phyloP scores from a whole-genome alignment of 2,329 filamentous ascomycete species.

The Arthrinium puccinioides region DNA sequence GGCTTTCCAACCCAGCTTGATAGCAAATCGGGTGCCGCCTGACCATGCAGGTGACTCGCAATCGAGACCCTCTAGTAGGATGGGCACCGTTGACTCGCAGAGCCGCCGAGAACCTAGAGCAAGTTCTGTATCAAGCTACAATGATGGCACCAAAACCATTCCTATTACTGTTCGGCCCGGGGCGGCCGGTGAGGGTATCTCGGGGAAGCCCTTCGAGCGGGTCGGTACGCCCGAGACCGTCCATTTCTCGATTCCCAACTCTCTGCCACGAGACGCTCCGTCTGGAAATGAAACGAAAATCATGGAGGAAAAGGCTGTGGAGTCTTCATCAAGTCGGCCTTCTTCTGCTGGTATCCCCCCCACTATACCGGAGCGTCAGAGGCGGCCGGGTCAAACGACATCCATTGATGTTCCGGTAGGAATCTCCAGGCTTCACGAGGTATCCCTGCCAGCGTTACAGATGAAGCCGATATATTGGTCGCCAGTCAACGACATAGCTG shows the following conservation, averaged over 20 bases:
- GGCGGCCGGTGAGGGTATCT: constrained; percentile 40
- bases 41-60: constrained; percentile 4
- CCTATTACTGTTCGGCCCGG: constrained; percentile 16
- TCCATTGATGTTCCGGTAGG: constrained; percentile 69
- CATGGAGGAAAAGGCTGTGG: constrained; percentile 14
- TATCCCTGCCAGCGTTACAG: constrained; percentile 70
- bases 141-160: constrained; percentile 10
- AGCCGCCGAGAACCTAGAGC: constrained; percentile 9
- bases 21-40: constrained; percentile 3
- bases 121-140: constrained; percentile 10
- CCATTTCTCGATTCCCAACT: constrained; percentile 16
- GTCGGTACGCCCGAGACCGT: constrained; percentile 29
- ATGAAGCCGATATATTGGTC: constrained; percentile 99
- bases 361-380: constrained; percentile 13
- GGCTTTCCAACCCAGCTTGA: background rate
- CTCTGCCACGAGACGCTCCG: constrained; percentile 16
- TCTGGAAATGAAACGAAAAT: constrained; percentile 8
- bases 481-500: constrained; percentile 79
- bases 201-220: constrained; percentile 46
- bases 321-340: too few relatives aligned
- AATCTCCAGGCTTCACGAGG: constrained; percentile 81
- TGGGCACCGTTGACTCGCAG: constrained; percentile 1
- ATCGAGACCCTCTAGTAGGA: constrained; percentile 7
- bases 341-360: too few relatives aligned
- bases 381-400: constrained; percentile 16